Percentiles rank a stretch among this genome's conserved stretches.
Conservation (phyloP, 2,329 filamentous ascomycete genomes). For the Fusarium sp. region DNA sequence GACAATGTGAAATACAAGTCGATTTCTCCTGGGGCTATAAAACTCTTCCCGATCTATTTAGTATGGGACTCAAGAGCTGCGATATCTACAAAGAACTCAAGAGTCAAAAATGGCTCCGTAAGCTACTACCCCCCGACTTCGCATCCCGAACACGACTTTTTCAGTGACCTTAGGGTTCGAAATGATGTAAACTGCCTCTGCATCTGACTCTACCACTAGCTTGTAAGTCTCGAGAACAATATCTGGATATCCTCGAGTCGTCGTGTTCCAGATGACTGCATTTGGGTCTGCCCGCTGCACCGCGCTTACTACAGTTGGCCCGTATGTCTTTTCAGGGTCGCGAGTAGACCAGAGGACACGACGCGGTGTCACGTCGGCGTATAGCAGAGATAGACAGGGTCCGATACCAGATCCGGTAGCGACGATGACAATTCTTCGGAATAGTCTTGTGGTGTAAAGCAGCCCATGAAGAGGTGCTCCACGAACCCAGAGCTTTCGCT, state of each 20-base stretch:
- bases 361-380: constrained; percentile 15
- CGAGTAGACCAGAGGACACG: constrained; percentile 25
- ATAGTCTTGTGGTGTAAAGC: constrained; percentile 14
- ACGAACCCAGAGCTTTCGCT: constrained; percentile 21
- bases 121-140: constrained; percentile 1
- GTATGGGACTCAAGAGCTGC: too few species aligned
- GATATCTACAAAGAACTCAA: background rate
- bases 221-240: constrained; percentile 26
- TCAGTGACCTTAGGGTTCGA: constrained; percentile 26
- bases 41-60: too few species aligned
- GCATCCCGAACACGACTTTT: constrained; percentile 25
- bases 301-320: constrained; percentile 3
- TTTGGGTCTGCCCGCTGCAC: constrained; percentile 25
- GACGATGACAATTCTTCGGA: constrained; percentile 14
- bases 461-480: constrained; percentile 21
- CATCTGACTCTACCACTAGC: constrained; percentile 18
- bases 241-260: constrained; percentile 17
- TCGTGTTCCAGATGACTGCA: constrained; percentile 24
- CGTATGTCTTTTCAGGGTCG: constrained; percentile 20
- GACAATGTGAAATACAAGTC: too few species aligned
- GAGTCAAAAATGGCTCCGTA: constrained; percentile 27
- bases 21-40: background rate
- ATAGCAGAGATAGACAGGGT: constrained; percentile 13
- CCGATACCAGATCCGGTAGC: constrained; percentile 23
- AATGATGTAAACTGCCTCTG: constrained; percentile 24